Base-by-base conservation (phyloP, 805 yeast species). In the Metschnikowia aberdeeniae region DNA sequence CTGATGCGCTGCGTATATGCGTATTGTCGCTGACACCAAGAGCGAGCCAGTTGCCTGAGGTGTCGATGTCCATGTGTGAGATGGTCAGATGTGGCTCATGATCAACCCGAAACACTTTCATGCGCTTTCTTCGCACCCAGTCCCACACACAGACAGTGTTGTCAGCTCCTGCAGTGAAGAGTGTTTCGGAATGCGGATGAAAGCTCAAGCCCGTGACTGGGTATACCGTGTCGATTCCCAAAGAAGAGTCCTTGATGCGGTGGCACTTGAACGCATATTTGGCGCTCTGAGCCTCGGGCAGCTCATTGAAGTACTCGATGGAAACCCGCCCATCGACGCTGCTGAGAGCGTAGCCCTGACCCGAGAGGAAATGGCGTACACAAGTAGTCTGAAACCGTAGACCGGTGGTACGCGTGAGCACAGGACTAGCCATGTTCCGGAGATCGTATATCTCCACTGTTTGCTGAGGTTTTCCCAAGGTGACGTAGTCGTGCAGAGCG, bases 241-340 rank as follows among this genome's bases (percentile, higher is more conserved):
- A 53, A 2, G 45, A 41, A 36, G 59, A 55, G 42, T 72, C 68
- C 36, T 70, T 61, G 24, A 51, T 45, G 28, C 95, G 65, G 61
- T 89, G 97, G 49, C 95, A 84, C 56, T 88, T 81, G 70, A 89
- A 89, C 0, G 96, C 92, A 61, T 82, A 89, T 45, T 69, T 64
- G 1, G 62, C 52, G 42, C 66, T 75, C 46, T 66, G 72, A 4
- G 58, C 57, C 36, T 65, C 64, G 1, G 73, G 69, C 3, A 73
- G 61, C 4, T 78, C 75, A 44, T 81, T 78, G 43, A 82, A 77
- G 54, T 73, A 82, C 50, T 87, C 92, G 24, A 88, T 77, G 0
- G 89, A 81, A 1, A 85, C 89, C 26, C 95, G 68, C 0, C 96
- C 96, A 55, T 87, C 95, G n/a, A 88, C 72, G 1, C 92, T 82